Conservation (phyloP, 75 land plant species). For the Chamaecyparis obtusa region DNA sequence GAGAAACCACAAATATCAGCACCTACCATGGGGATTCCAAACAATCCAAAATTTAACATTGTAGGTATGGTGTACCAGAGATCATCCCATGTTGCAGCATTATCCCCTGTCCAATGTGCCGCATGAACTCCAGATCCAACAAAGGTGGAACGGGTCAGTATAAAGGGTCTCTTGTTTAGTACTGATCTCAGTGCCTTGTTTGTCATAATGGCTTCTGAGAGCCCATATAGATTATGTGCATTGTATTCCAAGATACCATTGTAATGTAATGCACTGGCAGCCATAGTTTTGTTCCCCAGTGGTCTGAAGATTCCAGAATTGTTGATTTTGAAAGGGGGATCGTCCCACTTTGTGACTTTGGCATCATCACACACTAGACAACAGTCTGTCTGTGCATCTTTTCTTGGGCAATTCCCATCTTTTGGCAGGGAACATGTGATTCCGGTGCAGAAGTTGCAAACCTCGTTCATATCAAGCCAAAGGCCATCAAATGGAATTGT, state of each 20-base stretch:
- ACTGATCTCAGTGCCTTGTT: constrained; percentile 43
- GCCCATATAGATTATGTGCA: constrained; percentile 73
- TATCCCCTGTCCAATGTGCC: constrained; percentile 89
- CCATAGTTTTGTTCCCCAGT: constrained; percentile 44
- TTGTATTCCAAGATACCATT: constrained; percentile 61
- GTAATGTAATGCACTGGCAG: constrained; percentile 51
- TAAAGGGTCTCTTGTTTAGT: constrained; percentile 66
- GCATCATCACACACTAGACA: constrained; percentile 30
- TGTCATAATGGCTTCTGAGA: constrained; percentile 57
- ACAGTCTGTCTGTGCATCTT: constrained; percentile 34
- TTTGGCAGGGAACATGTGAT: constrained; percentile 25
- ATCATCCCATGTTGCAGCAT: constrained; percentile 79
- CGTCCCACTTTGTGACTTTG: constrained; percentile 49
- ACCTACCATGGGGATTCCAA: constrained; percentile 84
- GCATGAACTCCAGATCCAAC: constrained; percentile 67
- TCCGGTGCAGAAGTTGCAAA: constrained; percentile 40
- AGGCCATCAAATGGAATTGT: constrained; percentile 77
- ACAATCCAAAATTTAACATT: constrained; percentile 59
- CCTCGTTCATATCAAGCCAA: constrained; percentile 89
- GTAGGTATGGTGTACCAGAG: constrained; percentile 66
- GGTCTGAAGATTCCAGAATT: constrained; percentile 27
- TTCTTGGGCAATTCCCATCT: constrained; percentile 19
- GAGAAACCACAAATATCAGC: constrained; percentile 82
- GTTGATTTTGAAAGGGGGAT: constrained; percentile 76
- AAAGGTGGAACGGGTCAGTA: constrained; percentile 72